Conservation (phyloP, 225 moss, liverwort and hornwort genomes). For the Physcomitrellopsis africana region DNA sequence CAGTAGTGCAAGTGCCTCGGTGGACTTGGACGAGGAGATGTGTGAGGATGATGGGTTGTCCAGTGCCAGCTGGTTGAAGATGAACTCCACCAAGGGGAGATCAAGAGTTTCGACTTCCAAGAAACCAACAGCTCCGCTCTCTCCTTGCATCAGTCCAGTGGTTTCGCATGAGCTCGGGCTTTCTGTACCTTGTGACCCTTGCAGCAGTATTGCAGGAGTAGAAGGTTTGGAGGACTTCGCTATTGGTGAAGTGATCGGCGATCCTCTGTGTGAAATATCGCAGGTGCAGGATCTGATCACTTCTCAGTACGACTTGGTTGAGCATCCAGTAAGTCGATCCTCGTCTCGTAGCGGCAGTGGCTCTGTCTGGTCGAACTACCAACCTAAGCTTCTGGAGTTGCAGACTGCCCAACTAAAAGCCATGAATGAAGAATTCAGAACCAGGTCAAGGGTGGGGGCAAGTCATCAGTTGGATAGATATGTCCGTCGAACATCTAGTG, state of each 20-base stretch:
- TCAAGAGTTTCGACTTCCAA: slow-evolving; percentile 24
- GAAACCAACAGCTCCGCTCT: slow-evolving; percentile 37
- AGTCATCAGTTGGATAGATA: slow-evolving; percentile 7
- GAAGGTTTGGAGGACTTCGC: slow-evolving; percentile 19
- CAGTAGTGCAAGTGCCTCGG: slow-evolving; percentile 39
- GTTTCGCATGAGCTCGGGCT: slow-evolving; percentile 41
- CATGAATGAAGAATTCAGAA: slow-evolving; percentile 52
- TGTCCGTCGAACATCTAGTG: slow-evolving; percentile 9
- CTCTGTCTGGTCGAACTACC: slow-evolving; percentile 35
- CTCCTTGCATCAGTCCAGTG: slow-evolving; percentile 52
- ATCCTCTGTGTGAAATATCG: slow-evolving; percentile 34
- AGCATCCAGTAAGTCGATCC: slow-evolving; percentile 53
- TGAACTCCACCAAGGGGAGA: slow-evolving; percentile 20
- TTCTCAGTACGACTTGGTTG: slow-evolving; percentile 56
- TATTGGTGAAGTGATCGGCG: background rate
- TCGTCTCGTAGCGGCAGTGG: slow-evolving; percentile 48
- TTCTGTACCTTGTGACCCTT: background rate
- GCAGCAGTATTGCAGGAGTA: background rate
- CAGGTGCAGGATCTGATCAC: slow-evolving; percentile 50
- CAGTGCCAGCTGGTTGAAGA: slow-evolving; percentile 32
- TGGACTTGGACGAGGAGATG: slow-evolving; percentile 55
- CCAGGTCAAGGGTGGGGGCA: background rate
- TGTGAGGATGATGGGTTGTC: slow-evolving; percentile 40
- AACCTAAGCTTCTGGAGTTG: slow-evolving; percentile 46
- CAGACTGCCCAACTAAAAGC: slow-evolving; percentile 54